These are phyloP conservation scores for Camellia granthamiana DNA, from an alignment of 148 eudicot genomes.

Conservation along the genomic window DNA sequence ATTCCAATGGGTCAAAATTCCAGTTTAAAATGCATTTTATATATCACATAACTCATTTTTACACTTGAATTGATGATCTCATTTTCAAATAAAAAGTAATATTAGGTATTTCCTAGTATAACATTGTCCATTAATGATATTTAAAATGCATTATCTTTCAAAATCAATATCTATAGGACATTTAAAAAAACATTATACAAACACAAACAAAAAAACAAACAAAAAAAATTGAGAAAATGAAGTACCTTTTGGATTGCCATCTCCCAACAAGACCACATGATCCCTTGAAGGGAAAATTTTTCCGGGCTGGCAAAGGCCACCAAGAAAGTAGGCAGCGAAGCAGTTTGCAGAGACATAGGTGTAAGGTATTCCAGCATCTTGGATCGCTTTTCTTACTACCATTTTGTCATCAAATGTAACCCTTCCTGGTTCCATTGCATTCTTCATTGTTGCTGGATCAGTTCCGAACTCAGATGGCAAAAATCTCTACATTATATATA, in stretches of 20 bases:
- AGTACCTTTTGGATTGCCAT: constrained; percentile 67
- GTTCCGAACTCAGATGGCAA: constrained; percentile 80
- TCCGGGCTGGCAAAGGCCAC: constrained; percentile 52
- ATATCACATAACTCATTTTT: no score
- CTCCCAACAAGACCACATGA: constrained; percentile 47
- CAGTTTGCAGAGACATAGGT: constrained; percentile 68
- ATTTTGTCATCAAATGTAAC: constrained; percentile 69
- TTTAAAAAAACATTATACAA: not conserved
- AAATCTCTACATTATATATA: constrained; percentile 43
- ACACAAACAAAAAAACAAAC: not conserved
- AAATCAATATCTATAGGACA: no score
- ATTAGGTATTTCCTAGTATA: no score
- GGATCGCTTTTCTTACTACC: constrained; percentile 63
- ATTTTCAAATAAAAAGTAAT: no score
- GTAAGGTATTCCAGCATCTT: constrained; percentile 61
- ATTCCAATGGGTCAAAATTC: no score
- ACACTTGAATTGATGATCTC: no score
- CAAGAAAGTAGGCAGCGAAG: constrained; percentile 62
- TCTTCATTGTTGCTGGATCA: constrained; percentile 60
- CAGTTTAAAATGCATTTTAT: no score
- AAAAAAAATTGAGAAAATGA: not conserved
- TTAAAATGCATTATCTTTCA: no score
- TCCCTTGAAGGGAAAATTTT: constrained; percentile 58
- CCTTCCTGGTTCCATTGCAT: constrained; percentile 66
- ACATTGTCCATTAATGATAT: no score